These are phyloP conservation scores for Asterionellopsis glacialis DNA, from an alignment of 108 stramenopile genomes.

Conservation along the genomic window DNA sequence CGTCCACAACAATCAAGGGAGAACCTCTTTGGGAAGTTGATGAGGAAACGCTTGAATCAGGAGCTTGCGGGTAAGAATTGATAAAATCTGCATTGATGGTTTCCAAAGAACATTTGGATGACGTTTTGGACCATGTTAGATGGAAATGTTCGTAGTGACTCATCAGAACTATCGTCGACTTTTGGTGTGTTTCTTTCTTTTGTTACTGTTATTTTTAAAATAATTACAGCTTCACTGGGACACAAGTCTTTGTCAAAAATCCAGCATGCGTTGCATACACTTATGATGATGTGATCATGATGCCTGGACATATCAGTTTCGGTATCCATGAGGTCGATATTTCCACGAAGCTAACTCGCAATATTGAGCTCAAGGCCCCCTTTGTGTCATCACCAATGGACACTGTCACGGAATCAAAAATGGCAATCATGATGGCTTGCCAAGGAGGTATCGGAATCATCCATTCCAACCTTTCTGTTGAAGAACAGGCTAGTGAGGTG, in stretches of 20 bases:
- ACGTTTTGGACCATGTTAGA: too few species aligned
- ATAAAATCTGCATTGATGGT: not conserved
- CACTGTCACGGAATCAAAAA: conserved; percentile 94
- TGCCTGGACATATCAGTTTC: conserved; percentile 97
- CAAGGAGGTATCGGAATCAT: conserved; percentile 99
- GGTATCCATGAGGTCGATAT: conserved; percentile 91
- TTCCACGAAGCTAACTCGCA: conserved; percentile 84
- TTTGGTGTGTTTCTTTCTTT: too few species aligned
- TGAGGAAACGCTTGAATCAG: conserved; percentile 85
- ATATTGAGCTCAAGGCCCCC: conserved; percentile 89
- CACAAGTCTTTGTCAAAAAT: conserved; percentile 75
- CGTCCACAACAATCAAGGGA: conserved; percentile 17
- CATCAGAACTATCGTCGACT: too few species aligned
- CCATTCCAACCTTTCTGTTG: conserved; percentile 94
- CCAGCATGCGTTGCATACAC: conserved; percentile 90
- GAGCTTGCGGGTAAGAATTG: conserved; percentile 76
- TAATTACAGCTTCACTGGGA: conserved; percentile 61
- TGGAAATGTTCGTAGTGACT: too few species aligned
- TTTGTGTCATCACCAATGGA: conserved; percentile 99
- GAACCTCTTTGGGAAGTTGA: conserved; percentile 64
- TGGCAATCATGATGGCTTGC: conserved; percentile 99
- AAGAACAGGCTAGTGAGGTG: conserved; percentile 93
- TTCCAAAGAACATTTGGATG: too few species aligned
- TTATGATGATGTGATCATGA: conserved; percentile 98
- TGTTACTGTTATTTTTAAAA: too few species aligned